A percentile compares a stretch with the other conserved stretches of the same genome.
Conservation (phyloP, 2,329 filamentous ascomycete species). For the Colletotrichum tanaceti region DNA sequence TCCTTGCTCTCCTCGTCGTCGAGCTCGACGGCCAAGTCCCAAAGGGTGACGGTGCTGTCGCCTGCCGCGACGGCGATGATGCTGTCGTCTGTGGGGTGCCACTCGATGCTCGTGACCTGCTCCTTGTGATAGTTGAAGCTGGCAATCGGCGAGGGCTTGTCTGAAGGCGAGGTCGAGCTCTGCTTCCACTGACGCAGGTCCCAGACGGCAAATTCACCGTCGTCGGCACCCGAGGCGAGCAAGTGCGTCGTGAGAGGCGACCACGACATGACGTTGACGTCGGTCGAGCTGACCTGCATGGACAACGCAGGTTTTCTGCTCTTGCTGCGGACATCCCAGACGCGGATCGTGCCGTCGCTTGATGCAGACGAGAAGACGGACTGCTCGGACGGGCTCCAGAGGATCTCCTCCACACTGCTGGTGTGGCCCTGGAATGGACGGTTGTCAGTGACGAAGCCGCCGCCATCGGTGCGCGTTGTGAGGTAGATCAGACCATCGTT, state of each 20-base stretch:
- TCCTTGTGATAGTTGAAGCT: slow-evolving; percentile 96
- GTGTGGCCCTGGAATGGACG: slow-evolving; percentile 86
- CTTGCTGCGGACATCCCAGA: slow-evolving; percentile 96
- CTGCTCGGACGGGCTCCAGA: slow-evolving; percentile 94
- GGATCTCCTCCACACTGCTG: slow-evolving; percentile 90
- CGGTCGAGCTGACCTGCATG: slow-evolving; percentile 83
- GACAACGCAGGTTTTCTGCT: slow-evolving; percentile 87
- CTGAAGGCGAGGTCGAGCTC: slow-evolving; percentile 54
- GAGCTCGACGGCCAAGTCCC: slow-evolving; percentile 96
- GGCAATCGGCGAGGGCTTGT: slow-evolving; percentile 83
- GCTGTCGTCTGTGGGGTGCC: slow-evolving; percentile 97
- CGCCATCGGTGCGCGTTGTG: slow-evolving; percentile 87
- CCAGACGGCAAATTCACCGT: slow-evolving; percentile 96
- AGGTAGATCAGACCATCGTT: slow-evolving; percentile 89
- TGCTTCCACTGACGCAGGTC: slow-evolving; percentile 96
- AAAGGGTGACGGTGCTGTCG: slow-evolving; percentile 93
- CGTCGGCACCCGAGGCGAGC: slow-evolving; percentile 91
- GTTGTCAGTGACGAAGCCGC: slow-evolving; percentile 88
- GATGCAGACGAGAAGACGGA: slow-evolving; percentile 96
- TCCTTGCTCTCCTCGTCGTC: slow-evolving; percentile 97
- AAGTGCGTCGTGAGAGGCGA: slow-evolving; percentile 88
- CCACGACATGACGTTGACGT: slow-evolving; percentile 98
- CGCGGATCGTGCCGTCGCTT: slow-evolving; percentile 91
- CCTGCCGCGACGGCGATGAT: slow-evolving; percentile 92
- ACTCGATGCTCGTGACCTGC: slow-evolving; percentile 95